Evolutionary conservation across 2,329 filamentous ascomycete species (phyloP).

Genomic region (Calonectria honghensis): DNA sequence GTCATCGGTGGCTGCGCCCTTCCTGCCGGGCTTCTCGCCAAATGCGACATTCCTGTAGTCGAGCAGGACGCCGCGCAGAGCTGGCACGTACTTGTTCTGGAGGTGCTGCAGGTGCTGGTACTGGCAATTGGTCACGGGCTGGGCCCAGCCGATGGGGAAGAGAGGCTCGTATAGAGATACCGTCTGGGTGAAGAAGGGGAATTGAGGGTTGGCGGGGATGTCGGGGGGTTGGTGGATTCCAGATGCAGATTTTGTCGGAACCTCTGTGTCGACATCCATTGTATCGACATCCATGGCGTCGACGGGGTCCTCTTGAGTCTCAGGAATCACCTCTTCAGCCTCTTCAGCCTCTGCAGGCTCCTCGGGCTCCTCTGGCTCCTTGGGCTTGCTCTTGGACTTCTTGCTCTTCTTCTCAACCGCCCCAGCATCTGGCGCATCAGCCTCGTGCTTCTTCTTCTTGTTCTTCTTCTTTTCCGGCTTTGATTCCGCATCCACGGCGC

Average conservation of each 20-base stretch:
- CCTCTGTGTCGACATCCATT: constrained; percentile 59
- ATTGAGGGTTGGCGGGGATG: constrained; percentile 66
- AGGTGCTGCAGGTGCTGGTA: constrained; percentile 85
- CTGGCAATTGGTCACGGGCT: constrained; percentile 81
- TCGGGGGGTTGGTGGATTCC: constrained; percentile 62
- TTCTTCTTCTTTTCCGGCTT: constrained; percentile 55
- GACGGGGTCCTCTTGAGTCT: constrained; percentile 44
- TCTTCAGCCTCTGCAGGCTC: constrained; percentile 38
- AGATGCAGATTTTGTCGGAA: constrained; percentile 53
- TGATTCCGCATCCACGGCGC: constrained; percentile 40
- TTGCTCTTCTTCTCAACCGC: constrained; percentile 59
- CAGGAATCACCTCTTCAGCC: constrained; percentile 37
- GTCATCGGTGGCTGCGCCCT: constrained; percentile 68
- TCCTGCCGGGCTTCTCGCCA: constrained; percentile 74
- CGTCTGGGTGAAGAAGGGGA: constrained; percentile 86
- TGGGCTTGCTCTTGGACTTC: constrained; percentile 56
- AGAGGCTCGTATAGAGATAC: constrained; percentile 87
- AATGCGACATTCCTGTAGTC: constrained; percentile 82
- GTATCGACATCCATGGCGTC: constrained; percentile 65
- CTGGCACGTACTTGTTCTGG: constrained; percentile 84
- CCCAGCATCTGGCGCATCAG: constrained; percentile 37
- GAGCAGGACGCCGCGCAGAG: constrained; percentile 83
- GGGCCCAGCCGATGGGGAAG: constrained; percentile 81
- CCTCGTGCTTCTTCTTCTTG: constrained; percentile 58
- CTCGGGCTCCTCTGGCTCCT: constrained; percentile 35